phyloP scores from a whole-genome alignment of 257 asterid genomes.

The Scutellaria baicalensis region DNA sequence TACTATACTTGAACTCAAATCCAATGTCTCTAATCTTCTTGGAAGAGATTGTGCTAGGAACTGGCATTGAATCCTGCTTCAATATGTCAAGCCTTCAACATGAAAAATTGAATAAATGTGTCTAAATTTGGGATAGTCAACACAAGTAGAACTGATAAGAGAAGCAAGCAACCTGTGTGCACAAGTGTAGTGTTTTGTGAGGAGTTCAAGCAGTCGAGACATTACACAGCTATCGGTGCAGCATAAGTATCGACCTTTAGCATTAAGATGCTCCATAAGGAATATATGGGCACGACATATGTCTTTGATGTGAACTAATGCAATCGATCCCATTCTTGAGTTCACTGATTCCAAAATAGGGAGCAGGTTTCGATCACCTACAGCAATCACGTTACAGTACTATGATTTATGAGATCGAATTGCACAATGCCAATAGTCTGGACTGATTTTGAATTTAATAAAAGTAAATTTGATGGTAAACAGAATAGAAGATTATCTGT shows the following conservation, averaged over 20 bases:
- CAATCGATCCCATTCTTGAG: conserved; percentile 84
- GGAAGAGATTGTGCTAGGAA: conserved; percentile 56
- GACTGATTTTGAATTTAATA: not conserved
- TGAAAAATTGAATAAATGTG: not conserved
- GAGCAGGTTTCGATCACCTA: conserved; percentile 49
- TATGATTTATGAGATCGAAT: not conserved
- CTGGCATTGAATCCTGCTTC: conserved; percentile 14
- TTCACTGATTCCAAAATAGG: conserved; percentile 52
- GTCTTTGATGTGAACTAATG: conserved; percentile 71
- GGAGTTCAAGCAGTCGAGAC: conserved; percentile 40
- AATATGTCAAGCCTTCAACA: conserved; percentile 23
- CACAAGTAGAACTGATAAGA: not conserved
- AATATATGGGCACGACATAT: conserved; percentile 65
- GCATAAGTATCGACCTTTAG: conserved; percentile 65
- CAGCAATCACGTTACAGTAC: not conserved
- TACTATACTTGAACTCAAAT: conserved; percentile 44
- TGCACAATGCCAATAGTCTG: not conserved
- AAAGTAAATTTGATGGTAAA: too few relatives aligned
- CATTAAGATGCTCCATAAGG: conserved; percentile 58
- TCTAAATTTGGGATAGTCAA: not conserved
- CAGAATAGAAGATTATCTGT: not conserved
- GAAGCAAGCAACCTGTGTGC: conserved; percentile 35
- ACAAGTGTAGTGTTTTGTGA: conserved; percentile 33
- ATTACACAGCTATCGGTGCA: conserved; percentile 40
- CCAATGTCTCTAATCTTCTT: conserved; percentile 66